Conservation (phyloP, 116 monocot species). For the Trichopus zeylanicus region DNA sequence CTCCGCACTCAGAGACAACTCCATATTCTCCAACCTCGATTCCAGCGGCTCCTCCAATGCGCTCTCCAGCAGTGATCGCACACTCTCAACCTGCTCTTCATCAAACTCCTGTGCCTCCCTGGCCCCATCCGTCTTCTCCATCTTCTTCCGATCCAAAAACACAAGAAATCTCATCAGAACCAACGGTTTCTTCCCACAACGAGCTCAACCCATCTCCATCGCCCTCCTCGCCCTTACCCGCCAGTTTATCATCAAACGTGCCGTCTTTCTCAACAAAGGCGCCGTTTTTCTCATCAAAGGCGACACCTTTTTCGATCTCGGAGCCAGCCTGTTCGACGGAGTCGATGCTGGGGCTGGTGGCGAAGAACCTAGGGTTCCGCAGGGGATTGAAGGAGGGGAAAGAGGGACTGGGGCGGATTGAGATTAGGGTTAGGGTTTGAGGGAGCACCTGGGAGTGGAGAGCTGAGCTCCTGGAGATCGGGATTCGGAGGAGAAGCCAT, state of each 20-base stretch:
- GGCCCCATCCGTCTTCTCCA: no score
- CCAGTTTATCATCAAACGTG: conserved; percentile 1
- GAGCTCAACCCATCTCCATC: conserved; percentile 19
- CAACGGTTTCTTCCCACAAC: conserved; percentile 16
- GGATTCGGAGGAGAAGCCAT: conserved; percentile 21
- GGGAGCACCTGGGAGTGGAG: conserved; percentile 3
- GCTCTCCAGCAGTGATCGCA: conserved; percentile 30
- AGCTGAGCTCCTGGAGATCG: conserved; percentile 1
- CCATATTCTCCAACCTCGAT: conserved; percentile 35
- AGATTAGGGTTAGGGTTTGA: conserved; percentile 15
- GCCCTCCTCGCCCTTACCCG: neutral
- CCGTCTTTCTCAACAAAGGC: neutral
- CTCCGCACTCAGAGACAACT: conserved; percentile 34
- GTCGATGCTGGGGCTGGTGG: neutral
- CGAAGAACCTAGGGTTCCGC: conserved; percentile 10
- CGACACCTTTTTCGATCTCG: neutral
- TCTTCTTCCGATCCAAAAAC: conserved; percentile 8
- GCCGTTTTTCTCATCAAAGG: neutral
- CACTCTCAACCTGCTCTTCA: conserved; percentile 29
- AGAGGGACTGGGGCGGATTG: neutral
- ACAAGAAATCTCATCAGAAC: neutral
- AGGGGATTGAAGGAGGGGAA: neutral
- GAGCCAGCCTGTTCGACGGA: neutral
- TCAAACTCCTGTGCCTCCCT: conserved; percentile 18
- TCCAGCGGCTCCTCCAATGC: conserved; percentile 18